Evolutionary conservation across 805 yeast genomes (phyloP), one percentile per base, ranked within the genome.

Genomic region (Tetrapisispora nanseiensis): DNA sequence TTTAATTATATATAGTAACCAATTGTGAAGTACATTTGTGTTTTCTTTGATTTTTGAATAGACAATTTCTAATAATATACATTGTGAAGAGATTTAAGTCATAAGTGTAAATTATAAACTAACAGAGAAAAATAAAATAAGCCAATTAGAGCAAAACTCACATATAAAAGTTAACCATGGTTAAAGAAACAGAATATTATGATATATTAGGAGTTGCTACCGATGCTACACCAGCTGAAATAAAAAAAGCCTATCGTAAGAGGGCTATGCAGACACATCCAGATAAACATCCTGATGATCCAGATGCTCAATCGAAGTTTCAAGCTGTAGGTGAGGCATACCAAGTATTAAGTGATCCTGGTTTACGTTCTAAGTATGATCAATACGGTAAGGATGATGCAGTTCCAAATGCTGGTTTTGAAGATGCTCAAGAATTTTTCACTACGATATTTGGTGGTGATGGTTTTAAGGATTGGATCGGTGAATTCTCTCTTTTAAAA

Each of bases 221-320:
- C 18, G 74, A 74, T 11, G 97, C 97, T 16, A 72, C 83, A 0
- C 80, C 80, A 4, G 68, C 75, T 10, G 95, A 92, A 49, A 85
- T 92, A 63, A 92, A 92, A 64, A 86, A 86, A 61, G 95, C 97
- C 0, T 92, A 92, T 63, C 74, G 98, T 48, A 84, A 83, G 60
- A 78, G 79, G 61, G 97, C 97, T 7, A 82, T 90, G 63, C 71
- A 70, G 44, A 83, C 85, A 39, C 98, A 90, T 62, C 98, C 98
- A 1, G 98, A 92, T 62, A 92, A 92, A 68, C 86, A 90, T 57
- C 95, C 95, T n/a, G 80, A 83, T 55, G 95, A 92, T 59, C 94
- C 92, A 32, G 74, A 76, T 11, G 98, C 98, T 13, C 86, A 90
- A 12, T 76, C 74, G 39, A 80, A 82, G 54, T 92, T 92, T 64